These are phyloP conservation scores for Keithomyces neogunnii DNA, from an alignment of 2,329 filamentous ascomycete genomes.

Conservation along the genomic window DNA sequence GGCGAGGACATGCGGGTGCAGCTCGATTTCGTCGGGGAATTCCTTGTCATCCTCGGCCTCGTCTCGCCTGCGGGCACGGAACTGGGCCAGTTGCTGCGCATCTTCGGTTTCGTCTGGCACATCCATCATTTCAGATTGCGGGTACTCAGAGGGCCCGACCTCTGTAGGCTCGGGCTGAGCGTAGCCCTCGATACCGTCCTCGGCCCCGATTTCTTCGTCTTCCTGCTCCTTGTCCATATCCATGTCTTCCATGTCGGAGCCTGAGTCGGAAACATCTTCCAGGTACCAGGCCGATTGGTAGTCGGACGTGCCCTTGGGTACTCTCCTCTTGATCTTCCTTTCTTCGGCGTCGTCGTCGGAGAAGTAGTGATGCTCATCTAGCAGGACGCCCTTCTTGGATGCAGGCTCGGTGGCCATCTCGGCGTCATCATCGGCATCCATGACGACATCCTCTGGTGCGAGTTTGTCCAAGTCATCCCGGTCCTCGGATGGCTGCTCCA, in stretches of 20 bases:
- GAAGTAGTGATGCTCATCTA: conserved; percentile 98
- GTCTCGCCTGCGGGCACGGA: conserved; percentile 65
- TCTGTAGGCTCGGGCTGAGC: conserved; percentile 63
- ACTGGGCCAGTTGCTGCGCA: conserved; percentile 70
- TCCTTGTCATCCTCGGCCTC: conserved; percentile 87
- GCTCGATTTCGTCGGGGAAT: conserved; percentile 94
- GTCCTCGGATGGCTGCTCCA: conserved; percentile 69
- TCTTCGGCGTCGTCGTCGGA: conserved; percentile 66
- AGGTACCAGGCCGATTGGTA: conserved; percentile 96
- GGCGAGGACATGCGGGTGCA: conserved; percentile 79
- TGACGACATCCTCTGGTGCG: conserved; percentile 76
- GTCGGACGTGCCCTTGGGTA: conserved; percentile 85
- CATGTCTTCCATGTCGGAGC: conserved; percentile 70
- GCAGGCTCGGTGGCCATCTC: conserved; percentile 26
- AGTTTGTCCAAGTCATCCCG: conserved; percentile 76
- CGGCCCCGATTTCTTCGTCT: conserved; percentile 55
- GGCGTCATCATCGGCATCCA: conserved; percentile 54
- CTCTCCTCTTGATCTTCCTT: conserved; percentile 52
- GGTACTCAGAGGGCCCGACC: conserved; percentile 77
- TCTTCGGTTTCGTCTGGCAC: conserved; percentile 76
- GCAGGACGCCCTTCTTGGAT: conserved; percentile 74
- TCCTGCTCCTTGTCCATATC: conserved; percentile 50
- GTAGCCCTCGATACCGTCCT: conserved; percentile 73
- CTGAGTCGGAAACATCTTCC: conserved; percentile 70
- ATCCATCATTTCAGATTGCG: conserved; percentile 86